phyloP scores from a whole-genome alignment of 108 stramenopile genomes.

The Schizochytrium sp. region DNA sequence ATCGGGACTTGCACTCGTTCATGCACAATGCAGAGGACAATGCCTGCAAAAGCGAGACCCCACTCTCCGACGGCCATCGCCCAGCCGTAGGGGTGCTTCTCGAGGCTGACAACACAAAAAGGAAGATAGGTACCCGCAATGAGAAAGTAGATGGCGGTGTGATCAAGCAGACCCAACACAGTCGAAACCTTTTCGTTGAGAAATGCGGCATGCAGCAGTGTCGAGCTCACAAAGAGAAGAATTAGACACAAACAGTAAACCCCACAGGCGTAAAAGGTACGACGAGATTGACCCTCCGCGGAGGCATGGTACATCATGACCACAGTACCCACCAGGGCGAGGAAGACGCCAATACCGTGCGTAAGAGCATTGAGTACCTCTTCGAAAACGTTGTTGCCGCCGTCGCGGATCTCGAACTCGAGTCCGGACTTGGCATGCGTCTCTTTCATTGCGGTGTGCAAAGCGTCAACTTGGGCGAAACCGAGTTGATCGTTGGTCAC shows the following conservation, averaged over 20 bases:
- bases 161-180: slow-evolving; percentile 71
- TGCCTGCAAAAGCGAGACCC: slow-evolving; percentile 52
- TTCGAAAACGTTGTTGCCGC: slow-evolving; percentile 16
- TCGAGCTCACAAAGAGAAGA: slow-evolving; percentile 69
- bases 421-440: background rate
- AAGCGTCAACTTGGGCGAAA: background rate
- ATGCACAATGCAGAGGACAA: slow-evolving; percentile 22
- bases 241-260: slow-evolving; percentile 68
- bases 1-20: background rate
- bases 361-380: slow-evolving; percentile 81
- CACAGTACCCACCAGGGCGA: slow-evolving; percentile 59
- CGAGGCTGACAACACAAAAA: slow-evolving; percentile 65
- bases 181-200: slow-evolving; percentile 50
- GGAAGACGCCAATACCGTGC: slow-evolving; percentile 78
- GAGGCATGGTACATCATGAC: slow-evolving; percentile 47
- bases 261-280: slow-evolving; percentile 29
- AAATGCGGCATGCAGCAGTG: slow-evolving; percentile 80
- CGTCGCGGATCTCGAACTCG: background rate
- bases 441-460: background rate
- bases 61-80: slow-evolving; percentile 63
- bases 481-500: slow-evolving; percentile 13
- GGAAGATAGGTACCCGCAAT: slow-evolving; percentile 94
- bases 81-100: slow-evolving; percentile 55
- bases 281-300: background rate
- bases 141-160: slow-evolving; percentile 85